A percentile compares a stretch with the other conserved stretches of the same genome.
Evolutionary conservation across 176 grass and related monocot species (phyloP).

Genomic region (Carex cristatella): DNA sequence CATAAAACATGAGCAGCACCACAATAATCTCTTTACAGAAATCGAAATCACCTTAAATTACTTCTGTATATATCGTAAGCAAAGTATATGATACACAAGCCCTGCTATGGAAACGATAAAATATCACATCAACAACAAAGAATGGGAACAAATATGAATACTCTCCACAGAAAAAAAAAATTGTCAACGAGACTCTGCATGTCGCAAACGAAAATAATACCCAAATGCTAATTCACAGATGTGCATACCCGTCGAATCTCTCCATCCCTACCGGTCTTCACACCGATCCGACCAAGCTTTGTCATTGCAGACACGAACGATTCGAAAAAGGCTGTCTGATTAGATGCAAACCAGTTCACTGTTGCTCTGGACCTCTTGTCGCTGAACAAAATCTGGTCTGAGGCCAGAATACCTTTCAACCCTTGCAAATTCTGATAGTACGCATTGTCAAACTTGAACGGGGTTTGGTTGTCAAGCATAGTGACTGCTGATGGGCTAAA

Average conservation of each 20-base stretch:
- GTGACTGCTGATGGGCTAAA: constrained; percentile 45
- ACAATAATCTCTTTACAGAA: not conserved
- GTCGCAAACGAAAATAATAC: not conserved
- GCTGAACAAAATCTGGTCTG: constrained; percentile 71
- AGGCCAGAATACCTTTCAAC: constrained; percentile 61
- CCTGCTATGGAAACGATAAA: constrained; percentile 16
- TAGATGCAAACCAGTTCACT: constrained; percentile 74
- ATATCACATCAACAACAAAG: constrained; percentile 24
- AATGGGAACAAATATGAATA: constrained; percentile 30
- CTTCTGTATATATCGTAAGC: not conserved
- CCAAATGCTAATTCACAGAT: constrained; percentile 38
- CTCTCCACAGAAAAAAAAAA: not conserved
- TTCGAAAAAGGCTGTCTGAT: constrained; percentile 80
- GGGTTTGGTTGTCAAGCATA: constrained; percentile 61
- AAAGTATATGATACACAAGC: constrained; percentile 13
- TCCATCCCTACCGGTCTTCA: constrained; percentile 46
- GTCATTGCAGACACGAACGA: constrained; percentile 59
- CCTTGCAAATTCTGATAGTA: constrained; percentile 82
- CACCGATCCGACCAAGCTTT: constrained; percentile 67
- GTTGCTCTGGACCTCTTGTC: constrained; percentile 58
- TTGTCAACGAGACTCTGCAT: constrained; percentile 1
- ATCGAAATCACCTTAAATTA: not conserved
- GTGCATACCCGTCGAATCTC: constrained; percentile 79
- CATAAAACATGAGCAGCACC: not conserved
- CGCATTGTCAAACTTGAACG: constrained; percentile 58